Evolutionary conservation across 2,329 filamentous ascomycete genomes (phyloP), one percentile per base, ranked within the genome.

Genomic region (Rutstroemia sp.): DNA sequence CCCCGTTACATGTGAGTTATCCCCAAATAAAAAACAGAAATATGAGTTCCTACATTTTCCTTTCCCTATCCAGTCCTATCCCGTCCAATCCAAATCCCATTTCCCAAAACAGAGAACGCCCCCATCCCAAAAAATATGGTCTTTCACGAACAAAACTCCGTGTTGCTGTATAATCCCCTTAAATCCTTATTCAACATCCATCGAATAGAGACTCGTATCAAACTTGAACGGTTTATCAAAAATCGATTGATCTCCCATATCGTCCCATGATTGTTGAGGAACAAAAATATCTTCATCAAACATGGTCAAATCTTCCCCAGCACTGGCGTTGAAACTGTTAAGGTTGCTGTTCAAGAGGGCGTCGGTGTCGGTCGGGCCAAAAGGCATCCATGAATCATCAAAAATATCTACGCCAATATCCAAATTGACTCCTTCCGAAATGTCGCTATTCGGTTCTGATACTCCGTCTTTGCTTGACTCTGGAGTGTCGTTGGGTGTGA

Each of bases 401-500:
- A 68, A 65, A 10, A 66, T 50, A n/a, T 70, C 64, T 12, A 79
- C 65, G 34, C 76, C 78, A 50, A 83, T 76, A 45, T 84, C 81
- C 14, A 83, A 71, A 16, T 71, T 68, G 3, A 76, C 73, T 5
- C 73, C 74, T 56, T 85, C 82, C 2, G 80, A 77, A 17, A 84
- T 78, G 61, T 86, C 82, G 64, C 81, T 84, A 59, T 78, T 84
- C 9, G 80, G 79, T 63, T 85, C 82, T 42, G 82, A 83, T 8
- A 73, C 68, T 4, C 78, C 77, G 27, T 85, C 81, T 67, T 84
- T 83, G 68, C 75, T 80, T 2, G 82, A 85, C 61, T 84, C 82
- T 0, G 82, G 83, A 7, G 83, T 86, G 64, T 85, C 81, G 58
- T 83, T 82, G 0, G 82, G 81, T 23, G 82, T 82, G 56, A 79